Evolutionary conservation across 1,284 basidiomycete species (phyloP), one percentile per base, ranked within the genome.

Genomic region (Malassezia nana): DNA sequence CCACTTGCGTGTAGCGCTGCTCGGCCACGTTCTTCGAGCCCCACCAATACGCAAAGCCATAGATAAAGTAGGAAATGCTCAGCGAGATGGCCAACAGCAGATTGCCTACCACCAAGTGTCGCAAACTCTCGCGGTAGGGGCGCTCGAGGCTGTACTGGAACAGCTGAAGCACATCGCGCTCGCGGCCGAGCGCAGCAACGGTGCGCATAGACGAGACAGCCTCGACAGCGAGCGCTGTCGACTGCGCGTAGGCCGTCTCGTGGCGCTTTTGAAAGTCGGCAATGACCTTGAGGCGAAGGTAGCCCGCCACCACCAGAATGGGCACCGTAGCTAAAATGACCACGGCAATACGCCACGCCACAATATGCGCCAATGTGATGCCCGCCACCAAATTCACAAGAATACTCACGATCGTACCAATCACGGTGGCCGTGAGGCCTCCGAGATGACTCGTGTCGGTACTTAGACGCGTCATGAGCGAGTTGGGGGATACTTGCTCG

Each of bases 1-100:
- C 64, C 32, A 64, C 63, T 43, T 64, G 64, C 4, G 55, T 51
- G 39, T 62, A 65, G 13, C 60, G 52, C 4, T 55, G 61, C 18
- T 65, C 59, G 0, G 64, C 64, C n/a, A 68, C 60, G 29, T 65
- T 65, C 25, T 59, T 56, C 18, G 63, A 65, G 22, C 66, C 66
- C 64, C 64, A 68, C 63, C 63, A 68, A 43, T 68, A 68, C 26
- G 66, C 66, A 44, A 66, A 68, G 8, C 61, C 64, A 38, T 68
- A 64, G 43, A 67, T 61, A 50, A 67, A 67, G 58, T 67, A 67
- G 18, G 62, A 64, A 35, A 67, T 61, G 41, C 66, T 67, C 35
- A 68, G 49, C 25, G 66, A 62, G 6, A 63, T 35, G 1, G 66
- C 66, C 32, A 68, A 35, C 15, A 59, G 66, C 12, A 64, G 46